Evolutionary conservation across 176 grass and related monocot species (phyloP).

Genomic region (Oryza glumipatula): DNA sequence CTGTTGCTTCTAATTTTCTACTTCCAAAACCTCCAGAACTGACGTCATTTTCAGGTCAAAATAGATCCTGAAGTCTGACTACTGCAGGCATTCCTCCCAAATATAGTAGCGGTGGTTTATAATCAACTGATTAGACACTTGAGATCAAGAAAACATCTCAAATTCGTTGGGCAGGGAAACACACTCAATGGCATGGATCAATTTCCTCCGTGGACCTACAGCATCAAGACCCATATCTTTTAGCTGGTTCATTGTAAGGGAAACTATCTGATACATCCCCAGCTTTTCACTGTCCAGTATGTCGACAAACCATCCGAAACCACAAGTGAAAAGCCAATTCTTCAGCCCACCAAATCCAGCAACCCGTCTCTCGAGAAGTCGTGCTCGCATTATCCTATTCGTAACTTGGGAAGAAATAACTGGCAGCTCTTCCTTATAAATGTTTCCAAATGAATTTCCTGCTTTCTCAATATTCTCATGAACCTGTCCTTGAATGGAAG

Average conservation of each 20-base stretch:
- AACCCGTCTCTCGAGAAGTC: slow-evolving; percentile 45
- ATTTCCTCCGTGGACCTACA: slow-evolving; percentile 67
- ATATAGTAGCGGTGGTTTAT: background rate
- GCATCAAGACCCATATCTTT: slow-evolving; percentile 63
- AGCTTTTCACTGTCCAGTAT: slow-evolving; percentile 48
- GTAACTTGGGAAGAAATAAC: slow-evolving; percentile 45
- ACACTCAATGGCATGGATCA: slow-evolving; percentile 57
- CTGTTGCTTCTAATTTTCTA: background rate
- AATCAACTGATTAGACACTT: background rate
- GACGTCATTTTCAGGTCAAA: background rate
- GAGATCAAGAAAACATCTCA: slow-evolving; percentile 46
- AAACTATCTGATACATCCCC: slow-evolving; percentile 50
- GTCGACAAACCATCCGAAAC: slow-evolving; percentile 49
- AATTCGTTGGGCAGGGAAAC: slow-evolving; percentile 19
- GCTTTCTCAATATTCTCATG: background rate
- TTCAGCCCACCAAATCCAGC: slow-evolving; percentile 50
- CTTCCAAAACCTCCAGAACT: background rate
- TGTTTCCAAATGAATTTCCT: background rate
- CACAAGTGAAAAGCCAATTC: slow-evolving; percentile 55
- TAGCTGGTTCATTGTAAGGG: slow-evolving; percentile 60
- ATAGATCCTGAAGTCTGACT: background rate
- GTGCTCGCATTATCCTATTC: slow-evolving; percentile 47
- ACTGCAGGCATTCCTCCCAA: background rate
- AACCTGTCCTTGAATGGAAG: slow-evolving; percentile 21
- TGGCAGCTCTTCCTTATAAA: slow-evolving; percentile 11